A percentile compares a stretch with the other conserved stretches of the same genome.
Conservation (phyloP, 2,329 filamentous ascomycete genomes). For the Pestalotiopsis fici region DNA sequence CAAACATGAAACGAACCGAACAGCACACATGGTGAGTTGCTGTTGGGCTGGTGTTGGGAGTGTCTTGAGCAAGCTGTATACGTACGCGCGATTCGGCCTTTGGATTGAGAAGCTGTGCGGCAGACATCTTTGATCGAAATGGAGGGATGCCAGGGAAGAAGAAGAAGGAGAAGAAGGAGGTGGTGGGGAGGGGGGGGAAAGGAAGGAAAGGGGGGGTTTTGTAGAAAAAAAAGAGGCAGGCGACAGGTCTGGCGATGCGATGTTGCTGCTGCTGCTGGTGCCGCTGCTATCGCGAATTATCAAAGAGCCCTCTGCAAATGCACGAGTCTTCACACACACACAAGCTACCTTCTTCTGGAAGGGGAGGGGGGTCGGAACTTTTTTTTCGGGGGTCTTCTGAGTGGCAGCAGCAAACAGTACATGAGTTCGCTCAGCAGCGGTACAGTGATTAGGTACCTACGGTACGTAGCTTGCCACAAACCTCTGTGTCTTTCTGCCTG, state of each 20-base stretch:
- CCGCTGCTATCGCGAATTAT: not conserved
- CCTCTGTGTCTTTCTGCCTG: not conserved
- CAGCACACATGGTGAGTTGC: conserved; percentile 8
- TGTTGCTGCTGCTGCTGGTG: not conserved
- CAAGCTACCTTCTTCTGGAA: not conserved
- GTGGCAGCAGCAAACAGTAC: not conserved
- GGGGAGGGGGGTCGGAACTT: not conserved
- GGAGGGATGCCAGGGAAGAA: not conserved
- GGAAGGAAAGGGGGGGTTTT: not conserved
- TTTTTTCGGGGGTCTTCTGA: not conserved
- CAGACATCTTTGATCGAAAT: conserved; percentile 69
- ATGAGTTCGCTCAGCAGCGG: not conserved
- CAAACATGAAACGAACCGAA: conserved; percentile 37
- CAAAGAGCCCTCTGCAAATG: not conserved
- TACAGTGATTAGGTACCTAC: not conserved
- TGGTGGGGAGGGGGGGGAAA: not conserved
- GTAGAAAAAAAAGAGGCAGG: not conserved
- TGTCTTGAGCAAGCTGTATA: conserved; percentile 19
- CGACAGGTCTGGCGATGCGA: not conserved
- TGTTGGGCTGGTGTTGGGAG: not conserved
- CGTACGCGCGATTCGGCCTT: conserved; percentile 96
- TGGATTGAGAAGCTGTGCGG: conserved; percentile 95
- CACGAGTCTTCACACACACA: not conserved
- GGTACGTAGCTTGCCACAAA: not conserved
- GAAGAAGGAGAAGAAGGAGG: not conserved